phyloP scores from a whole-genome alignment of 495 filamentous ascomycete species.

The Penicillium ochrochloron region DNA sequence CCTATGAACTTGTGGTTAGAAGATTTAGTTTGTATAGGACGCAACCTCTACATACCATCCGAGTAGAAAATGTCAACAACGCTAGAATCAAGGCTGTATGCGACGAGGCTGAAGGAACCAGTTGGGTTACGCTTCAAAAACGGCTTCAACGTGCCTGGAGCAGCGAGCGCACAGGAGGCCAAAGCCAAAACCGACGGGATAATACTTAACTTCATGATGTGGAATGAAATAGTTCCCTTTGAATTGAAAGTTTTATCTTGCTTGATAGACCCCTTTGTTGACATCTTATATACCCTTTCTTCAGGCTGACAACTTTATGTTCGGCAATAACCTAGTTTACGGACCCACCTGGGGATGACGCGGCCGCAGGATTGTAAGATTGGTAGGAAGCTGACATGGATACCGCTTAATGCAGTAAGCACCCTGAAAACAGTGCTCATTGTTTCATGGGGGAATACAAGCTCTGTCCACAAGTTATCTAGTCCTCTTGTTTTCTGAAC shows the following conservation, averaged over 20 bases:
- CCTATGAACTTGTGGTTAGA: slow-evolving; percentile 15
- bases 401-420: not conserved
- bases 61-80: slow-evolving; percentile 27
- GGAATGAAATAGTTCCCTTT: not conserved
- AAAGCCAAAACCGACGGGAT: slow-evolving; percentile 16
- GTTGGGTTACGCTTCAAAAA: slow-evolving; percentile 27
- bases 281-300: slow-evolving; percentile 4
- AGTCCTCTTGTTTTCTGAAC: not conserved
- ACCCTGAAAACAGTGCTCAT: not conserved
- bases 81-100: slow-evolving; percentile 18
- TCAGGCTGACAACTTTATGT: slow-evolving; percentile 4
- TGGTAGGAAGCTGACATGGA: slow-evolving; percentile 4
- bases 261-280: not conserved
- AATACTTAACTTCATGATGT: slow-evolving; percentile 22
- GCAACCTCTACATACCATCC: slow-evolving; percentile 19
- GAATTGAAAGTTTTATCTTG: too few species aligned
- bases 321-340: not conserved
- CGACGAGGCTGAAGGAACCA: slow-evolving; percentile 26
- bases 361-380: slow-evolving; percentile 9
- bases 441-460: not conserved
- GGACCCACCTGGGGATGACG: slow-evolving; percentile 8
- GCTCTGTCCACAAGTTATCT: not conserved
- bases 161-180: slow-evolving; percentile 9
- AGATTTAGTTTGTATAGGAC: not conserved
- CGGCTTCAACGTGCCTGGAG: not conserved